Conservation (phyloP, 164 flowering plant genomes). For the Euptelea pleiosperma region DNA sequence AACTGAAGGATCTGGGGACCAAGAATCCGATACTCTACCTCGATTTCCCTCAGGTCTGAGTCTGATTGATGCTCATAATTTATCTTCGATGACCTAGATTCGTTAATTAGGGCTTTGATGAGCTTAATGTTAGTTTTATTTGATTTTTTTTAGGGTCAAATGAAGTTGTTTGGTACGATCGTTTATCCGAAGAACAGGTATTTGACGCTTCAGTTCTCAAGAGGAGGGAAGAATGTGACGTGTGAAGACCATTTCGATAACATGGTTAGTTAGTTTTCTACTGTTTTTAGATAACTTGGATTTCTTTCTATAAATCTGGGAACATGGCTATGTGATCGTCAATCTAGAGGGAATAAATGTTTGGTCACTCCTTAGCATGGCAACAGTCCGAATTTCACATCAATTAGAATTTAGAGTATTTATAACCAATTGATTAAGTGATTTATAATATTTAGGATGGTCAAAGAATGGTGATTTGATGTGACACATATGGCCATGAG, state of each 20-base stretch:
- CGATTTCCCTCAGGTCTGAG: slow-evolving; percentile 79
- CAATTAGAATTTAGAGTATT: no score
- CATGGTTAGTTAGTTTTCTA: slow-evolving; percentile 52
- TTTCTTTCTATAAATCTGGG: background rate
- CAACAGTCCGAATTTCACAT: no score
- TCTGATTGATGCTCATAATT: background rate
- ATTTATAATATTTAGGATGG: no score
- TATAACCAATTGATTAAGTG: no score
- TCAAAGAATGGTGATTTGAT: no score
- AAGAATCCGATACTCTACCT: slow-evolving; percentile 85
- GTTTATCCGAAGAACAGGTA: slow-evolving; percentile 85
- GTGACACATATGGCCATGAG: no score
- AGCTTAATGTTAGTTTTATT: background rate
- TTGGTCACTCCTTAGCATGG: no score
- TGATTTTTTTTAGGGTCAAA: slow-evolving; percentile 50
- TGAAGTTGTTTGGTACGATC: slow-evolving; percentile 96
- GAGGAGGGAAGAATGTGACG: slow-evolving; percentile 74
- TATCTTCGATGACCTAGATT: background rate
- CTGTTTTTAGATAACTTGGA: background rate
- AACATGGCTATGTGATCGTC: no score
- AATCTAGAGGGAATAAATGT: no score
- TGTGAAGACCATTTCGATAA: slow-evolving; percentile 89
- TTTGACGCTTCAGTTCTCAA: slow-evolving; percentile 78
- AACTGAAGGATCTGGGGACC: slow-evolving; percentile 71
- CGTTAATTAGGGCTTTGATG: background rate